phyloP scores from a whole-genome alignment of 192 early-diverging fungal species.

The Umbelopsis sp. region DNA sequence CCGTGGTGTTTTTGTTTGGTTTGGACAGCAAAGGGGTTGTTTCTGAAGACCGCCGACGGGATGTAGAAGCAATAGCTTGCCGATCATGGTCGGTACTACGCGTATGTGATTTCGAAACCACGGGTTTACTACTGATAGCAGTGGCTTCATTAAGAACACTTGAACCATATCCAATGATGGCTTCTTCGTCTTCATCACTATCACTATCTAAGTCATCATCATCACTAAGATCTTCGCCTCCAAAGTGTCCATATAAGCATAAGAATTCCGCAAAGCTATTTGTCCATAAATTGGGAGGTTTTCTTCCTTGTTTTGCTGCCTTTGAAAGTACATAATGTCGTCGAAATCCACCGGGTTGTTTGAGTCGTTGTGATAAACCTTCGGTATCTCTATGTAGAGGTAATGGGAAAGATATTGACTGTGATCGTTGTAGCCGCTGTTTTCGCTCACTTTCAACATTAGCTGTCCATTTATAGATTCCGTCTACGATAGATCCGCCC shows the following conservation, averaged over 20 bases:
- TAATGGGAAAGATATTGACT: slow-evolving; percentile 36
- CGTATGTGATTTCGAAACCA: not conserved
- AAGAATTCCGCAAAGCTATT: slow-evolving; percentile 94
- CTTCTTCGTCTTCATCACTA: slow-evolving; percentile 45
- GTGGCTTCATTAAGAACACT: slow-evolving; percentile 1
- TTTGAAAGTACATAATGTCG: slow-evolving; percentile 80
- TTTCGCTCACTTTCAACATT: slow-evolving; percentile 56
- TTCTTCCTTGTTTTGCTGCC: slow-evolving; percentile 70
- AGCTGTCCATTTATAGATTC: slow-evolving; percentile 90
- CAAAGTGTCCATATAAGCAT: slow-evolving; percentile 91
- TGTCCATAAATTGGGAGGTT: slow-evolving; percentile 77
- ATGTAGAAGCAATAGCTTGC: not conserved
- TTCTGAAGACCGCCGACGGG: slow-evolving; percentile 26
- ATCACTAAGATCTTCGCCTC: slow-evolving; percentile 86
- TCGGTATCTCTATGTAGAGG: not conserved
- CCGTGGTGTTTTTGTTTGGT: slow-evolving; percentile 17
- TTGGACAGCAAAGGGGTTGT: slow-evolving; percentile 29
- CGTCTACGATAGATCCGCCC: slow-evolving; percentile 79
- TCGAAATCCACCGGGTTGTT: slow-evolving; percentile 87
- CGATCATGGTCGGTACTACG: not conserved
- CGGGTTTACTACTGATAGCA: not conserved
- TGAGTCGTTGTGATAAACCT: slow-evolving; percentile 37
- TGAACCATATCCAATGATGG: not conserved
- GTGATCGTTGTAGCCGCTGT: slow-evolving; percentile 29
- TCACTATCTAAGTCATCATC: slow-evolving; percentile 52